Base-by-base conservation (phyloP, 2,329 filamentous ascomycete genomes). In the Emmonsiellopsis sp. region DNA sequence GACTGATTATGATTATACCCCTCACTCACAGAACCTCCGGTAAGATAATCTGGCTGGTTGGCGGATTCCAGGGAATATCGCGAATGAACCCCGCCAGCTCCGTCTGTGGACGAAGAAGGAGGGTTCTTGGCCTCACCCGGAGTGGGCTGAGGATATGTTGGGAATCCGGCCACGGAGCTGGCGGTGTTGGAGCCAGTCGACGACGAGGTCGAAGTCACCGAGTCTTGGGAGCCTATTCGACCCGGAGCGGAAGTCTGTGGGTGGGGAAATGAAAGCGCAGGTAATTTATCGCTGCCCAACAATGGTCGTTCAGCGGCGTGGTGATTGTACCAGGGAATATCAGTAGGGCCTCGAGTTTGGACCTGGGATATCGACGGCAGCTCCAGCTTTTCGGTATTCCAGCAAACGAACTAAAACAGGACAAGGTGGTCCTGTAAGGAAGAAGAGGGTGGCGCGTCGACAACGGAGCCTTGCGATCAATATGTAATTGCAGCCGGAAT, bases 381-480 rank as follows among this genome's bases (percentile, higher is more conserved):
- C 87, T 91, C 88, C 88, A 94, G 88, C 79, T 91, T 93, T 85
- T 82, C 88, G 87, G 83, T 86, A 75, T 82, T 76, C 68, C 62
- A 57, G 60, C 57, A 53, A 53, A 53, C 51, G 21, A 39, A 5
- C 32, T 57, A 46, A 17, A 53, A 42, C 49, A 48, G 31, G 45
- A 34, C 44, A 6, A 47, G n/a, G 7, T 36, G 45, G 36, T 36
- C 45, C 45, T 47, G 45, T 47, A 47, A 1, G 45, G 45, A 37
- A 33, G 33, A 45, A 47, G 17, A 36, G 31, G 32, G 36, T 47
- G 52, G 31, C 52, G 9, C 44, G 51, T 31, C 37, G 32, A 17
- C 33, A 33, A 47, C 31, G 13, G 32, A 33, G 36, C 45, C 11
- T 36, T 21, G 8, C 13, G 36, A 33, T n/a, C 32, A 47, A 47